Base-by-base conservation (phyloP, 116 monocot genomes). In the Zostera marina region DNA sequence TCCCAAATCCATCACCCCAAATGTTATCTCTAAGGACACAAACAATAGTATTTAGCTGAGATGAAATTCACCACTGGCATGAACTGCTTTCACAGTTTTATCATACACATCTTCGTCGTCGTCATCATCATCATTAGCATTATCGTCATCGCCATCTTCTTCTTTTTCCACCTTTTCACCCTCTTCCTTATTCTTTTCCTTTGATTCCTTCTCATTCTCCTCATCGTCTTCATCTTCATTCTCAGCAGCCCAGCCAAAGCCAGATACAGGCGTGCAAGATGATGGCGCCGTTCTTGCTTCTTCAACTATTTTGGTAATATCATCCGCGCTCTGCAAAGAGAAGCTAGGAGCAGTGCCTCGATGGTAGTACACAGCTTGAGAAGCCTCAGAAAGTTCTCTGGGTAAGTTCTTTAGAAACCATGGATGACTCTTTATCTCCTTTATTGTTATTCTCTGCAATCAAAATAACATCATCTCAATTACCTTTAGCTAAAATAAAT, bases 371-470 rank as follows among this genome's bases (percentile, higher is more conserved):
- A 54, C 41, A 57, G 47, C 54, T 26, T 66, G 32, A 23, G 52
- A 65, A 60, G 82, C 75, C 5, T 52, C 71, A 3, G 56, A 57
- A 4, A 84, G 58, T 54, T 81, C 84, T 58, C 64, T 68, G 7
- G 93, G 84, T 39, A 94, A 53, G 65, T 87, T 88, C 73, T 80
- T 88, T 39, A 81, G 72, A 56, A 94, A 88, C 94, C 88, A 94
- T 2, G 82, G 75, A 12, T 84, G 79, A 47, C 73, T 63, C 66
- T 80, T 82, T 64, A 94, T 77, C 67, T 81, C 87, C 1, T 74
- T 73, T 32, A 94, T 73, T 11, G 84, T 85, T 22, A 94, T 88
- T 62, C 88, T 81, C 88, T 94, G 74, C 58, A 32, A 32, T 32
- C 25, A 21, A 24, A 51, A 24, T 11, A 7, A 57, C n/a, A 3